These are phyloP conservation scores for Phaeotremella fagi DNA, from an alignment of 768 basidiomycete genomes.

Conservation along the genomic window DNA sequence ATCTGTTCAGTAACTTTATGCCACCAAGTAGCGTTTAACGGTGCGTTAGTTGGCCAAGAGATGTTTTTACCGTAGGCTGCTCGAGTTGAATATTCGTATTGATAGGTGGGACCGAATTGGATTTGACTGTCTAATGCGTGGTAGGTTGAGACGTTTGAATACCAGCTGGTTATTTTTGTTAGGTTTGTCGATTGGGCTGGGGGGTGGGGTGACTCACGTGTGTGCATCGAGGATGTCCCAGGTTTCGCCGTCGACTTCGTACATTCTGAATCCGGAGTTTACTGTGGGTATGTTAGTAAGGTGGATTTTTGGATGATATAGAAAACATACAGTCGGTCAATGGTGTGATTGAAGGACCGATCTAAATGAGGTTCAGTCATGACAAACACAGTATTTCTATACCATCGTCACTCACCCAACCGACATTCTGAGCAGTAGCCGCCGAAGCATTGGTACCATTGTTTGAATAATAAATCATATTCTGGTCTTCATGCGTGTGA, in stretches of 20 bases:
- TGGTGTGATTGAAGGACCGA: slow-evolving; percentile 66
- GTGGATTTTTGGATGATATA: not conserved
- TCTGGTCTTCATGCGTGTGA: slow-evolving; percentile 69
- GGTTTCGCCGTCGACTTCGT: slow-evolving; percentile 71
- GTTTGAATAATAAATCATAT: slow-evolving; percentile 69
- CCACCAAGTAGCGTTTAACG: slow-evolving; percentile 79
- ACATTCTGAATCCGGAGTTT: slow-evolving; percentile 69
- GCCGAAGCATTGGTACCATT: slow-evolving; percentile 62
- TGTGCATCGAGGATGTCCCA: slow-evolving; percentile 73
- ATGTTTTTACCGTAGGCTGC: slow-evolving; percentile 61
- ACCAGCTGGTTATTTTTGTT: slow-evolving; percentile 55
- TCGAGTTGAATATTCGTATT: slow-evolving; percentile 67
- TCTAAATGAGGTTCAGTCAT: slow-evolving; percentile 50
- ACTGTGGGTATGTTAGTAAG: slow-evolving; percentile 53
- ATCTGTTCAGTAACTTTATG: slow-evolving; percentile 59
- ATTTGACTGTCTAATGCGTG: slow-evolving; percentile 59
- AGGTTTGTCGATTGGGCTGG: not conserved
- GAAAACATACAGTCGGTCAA: slow-evolving; percentile 15
- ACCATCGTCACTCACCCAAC: slow-evolving; percentile 52
- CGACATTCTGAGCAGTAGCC: slow-evolving; percentile 57
- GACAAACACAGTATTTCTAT: no score
- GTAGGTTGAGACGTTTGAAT: slow-evolving; percentile 59
- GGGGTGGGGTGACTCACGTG: slow-evolving; percentile 55
- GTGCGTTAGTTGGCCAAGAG: slow-evolving; percentile 60
- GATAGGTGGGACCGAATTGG: slow-evolving; percentile 59